Conservation (phyloP, 495 filamentous ascomycete genomes). For the Aspergillus nanangensis region DNA sequence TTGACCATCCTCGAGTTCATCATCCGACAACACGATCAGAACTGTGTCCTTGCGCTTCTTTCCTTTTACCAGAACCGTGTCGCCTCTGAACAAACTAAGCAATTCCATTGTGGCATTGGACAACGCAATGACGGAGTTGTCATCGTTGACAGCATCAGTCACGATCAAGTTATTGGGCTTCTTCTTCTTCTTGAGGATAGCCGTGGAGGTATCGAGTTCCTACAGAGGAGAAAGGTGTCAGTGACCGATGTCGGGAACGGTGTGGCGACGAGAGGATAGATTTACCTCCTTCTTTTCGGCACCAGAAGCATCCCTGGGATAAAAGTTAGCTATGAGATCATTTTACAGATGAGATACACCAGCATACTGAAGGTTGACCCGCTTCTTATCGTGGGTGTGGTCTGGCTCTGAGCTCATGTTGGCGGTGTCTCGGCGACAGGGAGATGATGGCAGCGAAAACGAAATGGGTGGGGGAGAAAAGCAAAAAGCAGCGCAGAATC, state of each 20-base stretch:
- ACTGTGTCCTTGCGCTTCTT: slow-evolving; percentile 99
- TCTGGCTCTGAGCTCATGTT: slow-evolving; percentile 71
- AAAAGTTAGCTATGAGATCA: slow-evolving; percentile 29
- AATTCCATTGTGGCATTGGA: slow-evolving; percentile 99
- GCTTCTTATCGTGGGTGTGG: slow-evolving; percentile 70
- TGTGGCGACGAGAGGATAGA: slow-evolving; percentile 7
- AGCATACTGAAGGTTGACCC: slow-evolving; percentile 81
- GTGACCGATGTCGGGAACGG: slow-evolving; percentile 7
- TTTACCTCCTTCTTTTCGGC: slow-evolving; percentile 81
- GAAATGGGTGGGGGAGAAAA: slow-evolving; percentile 1
- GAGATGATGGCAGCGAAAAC: slow-evolving; percentile 1
- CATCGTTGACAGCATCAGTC: slow-evolving; percentile 96
- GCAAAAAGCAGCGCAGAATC: slow-evolving; percentile 4
- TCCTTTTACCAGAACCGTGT: slow-evolving; percentile 95
- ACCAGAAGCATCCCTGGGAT: slow-evolving; percentile 77
- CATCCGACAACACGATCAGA: slow-evolving; percentile 93
- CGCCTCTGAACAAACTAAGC: slow-evolving; percentile 94
- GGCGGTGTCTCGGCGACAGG: slow-evolving; percentile 15
- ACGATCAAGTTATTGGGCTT: slow-evolving; percentile 99
- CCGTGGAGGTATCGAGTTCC: slow-evolving; percentile 91
- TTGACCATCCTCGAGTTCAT: slow-evolving; percentile 95
- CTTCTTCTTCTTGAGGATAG: slow-evolving; percentile 99
- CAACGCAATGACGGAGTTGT: slow-evolving; percentile 97
- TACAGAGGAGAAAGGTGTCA: slow-evolving; percentile 32
- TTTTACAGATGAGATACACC: neutral